Evolutionary conservation across 2,329 filamentous ascomycete species (phyloP).

Genomic region (Emericellopsis cladophorae): DNA sequence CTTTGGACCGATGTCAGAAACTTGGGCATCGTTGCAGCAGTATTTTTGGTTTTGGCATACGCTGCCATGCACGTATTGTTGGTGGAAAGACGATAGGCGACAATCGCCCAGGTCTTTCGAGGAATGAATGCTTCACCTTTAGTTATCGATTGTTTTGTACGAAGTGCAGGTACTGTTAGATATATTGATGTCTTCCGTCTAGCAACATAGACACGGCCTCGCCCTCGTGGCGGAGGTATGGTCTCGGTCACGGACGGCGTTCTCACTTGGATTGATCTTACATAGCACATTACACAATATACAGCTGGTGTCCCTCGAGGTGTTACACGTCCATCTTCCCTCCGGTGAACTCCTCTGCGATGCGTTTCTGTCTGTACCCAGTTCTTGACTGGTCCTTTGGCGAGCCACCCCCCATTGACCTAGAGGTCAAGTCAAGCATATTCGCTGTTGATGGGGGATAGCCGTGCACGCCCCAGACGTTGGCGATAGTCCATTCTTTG

Average conservation of each 20-base stretch:
- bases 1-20: constrained; percentile 78
- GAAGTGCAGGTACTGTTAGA: too few relatives aligned
- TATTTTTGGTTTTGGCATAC: constrained; percentile 83
- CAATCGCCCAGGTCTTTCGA: too few relatives aligned
- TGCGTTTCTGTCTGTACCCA: constrained; percentile 35
- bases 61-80: constrained; percentile 85
- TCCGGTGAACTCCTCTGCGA: constrained; percentile 47
- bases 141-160: too few relatives aligned
- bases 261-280: background rate
- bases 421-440: constrained; percentile 26
- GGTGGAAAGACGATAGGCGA: constrained; percentile 55
- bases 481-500: constrained; percentile 24
- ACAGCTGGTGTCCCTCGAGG: background rate
- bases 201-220: too few relatives aligned
- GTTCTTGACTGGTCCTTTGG: constrained; percentile 6
- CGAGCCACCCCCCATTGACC: constrained; percentile 2
- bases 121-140: too few relatives aligned
- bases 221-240: too few relatives aligned
- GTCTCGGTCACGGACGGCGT: background rate
- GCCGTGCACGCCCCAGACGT: constrained; percentile 38
- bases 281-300: background rate
- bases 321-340: constrained; percentile 35
- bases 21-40: constrained; percentile 66
- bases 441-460: constrained; percentile 29
- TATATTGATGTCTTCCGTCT: too few relatives aligned